Percentiles rank a stretch among this genome's conserved stretches.
These are phyloP conservation scores for Emericellopsis terricola DNA, from an alignment of 495 filamentous ascomycete species.

Conservation along the genomic window DNA sequence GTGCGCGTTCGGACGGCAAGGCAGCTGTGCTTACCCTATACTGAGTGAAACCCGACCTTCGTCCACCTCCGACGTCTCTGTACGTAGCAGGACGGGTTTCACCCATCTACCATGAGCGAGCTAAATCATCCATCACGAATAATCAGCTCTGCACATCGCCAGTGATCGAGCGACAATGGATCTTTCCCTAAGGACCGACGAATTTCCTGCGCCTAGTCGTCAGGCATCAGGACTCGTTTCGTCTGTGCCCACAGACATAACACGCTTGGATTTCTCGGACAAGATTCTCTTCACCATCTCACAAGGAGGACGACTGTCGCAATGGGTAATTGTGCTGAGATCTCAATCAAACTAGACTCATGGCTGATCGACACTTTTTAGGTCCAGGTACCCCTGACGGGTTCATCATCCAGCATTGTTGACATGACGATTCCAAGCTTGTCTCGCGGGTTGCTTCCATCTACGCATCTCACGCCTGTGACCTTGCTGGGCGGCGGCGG, in stretches of 20 bases:
- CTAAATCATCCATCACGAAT: no score
- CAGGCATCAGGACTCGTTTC: conserved; percentile 44
- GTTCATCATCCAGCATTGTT: conserved; percentile 38
- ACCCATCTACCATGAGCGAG: no score
- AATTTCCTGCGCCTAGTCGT: conserved; percentile 65
- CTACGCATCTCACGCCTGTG: conserved; percentile 66
- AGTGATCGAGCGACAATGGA: no score
- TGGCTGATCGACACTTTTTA: conserved; percentile 14
- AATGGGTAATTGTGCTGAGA: conserved; percentile 37
- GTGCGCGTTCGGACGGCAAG: no score
- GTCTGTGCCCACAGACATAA: conserved; percentile 53
- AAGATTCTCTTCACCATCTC: conserved; percentile 84
- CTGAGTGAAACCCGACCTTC: no score
- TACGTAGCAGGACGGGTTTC: no score
- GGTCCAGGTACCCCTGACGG: conserved; percentile 76
- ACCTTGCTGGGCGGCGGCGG: conserved; percentile 76
- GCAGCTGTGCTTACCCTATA: no score
- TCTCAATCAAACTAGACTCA: neutral
- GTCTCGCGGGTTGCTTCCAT: conserved; percentile 45
- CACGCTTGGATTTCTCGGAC: conserved; percentile 60
- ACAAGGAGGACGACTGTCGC: conserved; percentile 68
- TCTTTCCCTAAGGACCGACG: no score
- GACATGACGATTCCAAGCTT: conserved; percentile 31
- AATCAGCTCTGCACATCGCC: no score
- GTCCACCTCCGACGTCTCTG: no score